Conservation (phyloP, 768 basidiomycete genomes). For the Gloeophyllum trabeum region DNA sequence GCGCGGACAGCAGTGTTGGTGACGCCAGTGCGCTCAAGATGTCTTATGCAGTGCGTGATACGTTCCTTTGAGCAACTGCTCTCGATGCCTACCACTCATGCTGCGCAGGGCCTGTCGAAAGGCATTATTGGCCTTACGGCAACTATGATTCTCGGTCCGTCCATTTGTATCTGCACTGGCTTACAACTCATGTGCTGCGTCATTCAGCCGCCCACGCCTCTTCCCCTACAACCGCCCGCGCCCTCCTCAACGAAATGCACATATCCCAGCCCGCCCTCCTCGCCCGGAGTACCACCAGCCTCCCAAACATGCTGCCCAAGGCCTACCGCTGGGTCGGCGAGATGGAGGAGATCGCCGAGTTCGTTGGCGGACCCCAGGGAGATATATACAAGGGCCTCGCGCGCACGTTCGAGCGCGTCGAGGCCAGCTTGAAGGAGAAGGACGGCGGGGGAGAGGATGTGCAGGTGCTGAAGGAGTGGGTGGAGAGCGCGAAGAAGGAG, state of each 20-base stretch:
- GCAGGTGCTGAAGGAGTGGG: not conserved
- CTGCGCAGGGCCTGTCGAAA: slow-evolving; percentile 41
- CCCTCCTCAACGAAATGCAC: slow-evolving; percentile 36
- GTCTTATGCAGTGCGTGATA: slow-evolving; percentile 42
- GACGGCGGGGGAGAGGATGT: not conserved
- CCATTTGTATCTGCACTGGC: not conserved
- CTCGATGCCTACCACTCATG: not conserved
- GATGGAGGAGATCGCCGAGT: slow-evolving; percentile 52
- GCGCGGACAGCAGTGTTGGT: slow-evolving; percentile 36
- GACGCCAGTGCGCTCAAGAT: slow-evolving; percentile 55
- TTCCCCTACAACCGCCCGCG: slow-evolving; percentile 51
- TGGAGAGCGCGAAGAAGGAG: not conserved
- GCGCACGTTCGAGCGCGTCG: not conserved
- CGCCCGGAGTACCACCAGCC: slow-evolving; percentile 21
- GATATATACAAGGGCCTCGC: not conserved
- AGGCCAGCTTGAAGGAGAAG: not conserved
- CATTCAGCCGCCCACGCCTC: slow-evolving; percentile 37
- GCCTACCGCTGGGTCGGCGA: slow-evolving; percentile 53
- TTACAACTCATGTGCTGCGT: not conserved
- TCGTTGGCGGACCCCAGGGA: slow-evolving; percentile 20
- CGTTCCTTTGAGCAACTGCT: no score
- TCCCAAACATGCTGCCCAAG: slow-evolving; percentile 47
- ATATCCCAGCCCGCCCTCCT: slow-evolving; percentile 34
- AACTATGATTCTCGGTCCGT: slow-evolving; percentile 43
- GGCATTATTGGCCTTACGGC: slow-evolving; percentile 38